Evolutionary conservation across 306 rosid genomes (phyloP), one percentile per base, ranked within the genome.

Genomic region (Lupinus albus): DNA sequence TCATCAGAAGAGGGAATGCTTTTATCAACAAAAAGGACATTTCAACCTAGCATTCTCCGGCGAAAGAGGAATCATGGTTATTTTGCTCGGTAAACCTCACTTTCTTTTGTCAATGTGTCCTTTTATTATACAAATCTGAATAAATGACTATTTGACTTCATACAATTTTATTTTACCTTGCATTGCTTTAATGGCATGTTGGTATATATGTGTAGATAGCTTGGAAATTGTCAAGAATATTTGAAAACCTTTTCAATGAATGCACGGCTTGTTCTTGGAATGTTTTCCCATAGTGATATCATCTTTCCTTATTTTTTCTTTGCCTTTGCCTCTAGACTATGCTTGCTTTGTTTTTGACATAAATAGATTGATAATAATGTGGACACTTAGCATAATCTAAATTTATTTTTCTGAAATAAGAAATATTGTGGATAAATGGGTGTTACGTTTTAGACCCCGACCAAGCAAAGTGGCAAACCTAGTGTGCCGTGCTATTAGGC

Each of bases 11-110:
- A 90, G 46, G 84, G 92, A 1, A 86, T 94, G 92, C 72, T 94
- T 66, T 81, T 94, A 71, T 86, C 86, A 72, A 92, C 95, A 3
- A 90, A 94, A 79, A 71, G 96, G 82, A 84, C 92, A 21, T 94
- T 85, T 81, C 99, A 94, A 73, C 97, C 99, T 15, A 94, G 97
- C 84, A 25, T 60, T 69, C 81, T 94, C 64, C 60, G 77, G 75
- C 81, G 99, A 14, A 94, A 90, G 87, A 86, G 99, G 78, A 85
- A 78, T 16, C 99, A 94, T 79, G 99, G 99, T 17, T 94, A 76
- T 75, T 94, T 94, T 76, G 92, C 99, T 57, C 83, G 97, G 99
- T 88, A 77, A 51, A 13, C 69, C 54, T 79, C 50, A 74, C 73
- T 32, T 11, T 28, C 69, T 18, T 12, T 7, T 56, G 46, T 44